A percentile compares a stretch with the other conserved stretches of the same genome.
Evolutionary conservation across 2,329 filamentous ascomycete genomes (phyloP).

Genomic region (Hypoxylon sp.): DNA sequence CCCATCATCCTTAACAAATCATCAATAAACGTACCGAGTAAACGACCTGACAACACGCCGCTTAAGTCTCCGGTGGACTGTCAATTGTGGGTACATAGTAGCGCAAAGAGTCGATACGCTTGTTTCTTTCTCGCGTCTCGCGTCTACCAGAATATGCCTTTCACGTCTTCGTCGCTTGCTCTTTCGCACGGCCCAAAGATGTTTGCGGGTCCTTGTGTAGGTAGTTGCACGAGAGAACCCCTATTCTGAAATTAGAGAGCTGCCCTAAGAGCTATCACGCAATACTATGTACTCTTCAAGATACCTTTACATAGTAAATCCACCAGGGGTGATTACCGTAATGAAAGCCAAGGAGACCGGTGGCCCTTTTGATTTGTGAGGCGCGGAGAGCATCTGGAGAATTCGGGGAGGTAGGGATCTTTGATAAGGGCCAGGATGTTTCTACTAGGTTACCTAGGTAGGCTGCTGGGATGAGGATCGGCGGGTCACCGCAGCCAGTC

Average conservation of each 20-base stretch:
- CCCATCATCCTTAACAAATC: conserved; percentile 24
- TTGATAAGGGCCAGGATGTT: conserved; percentile 13
- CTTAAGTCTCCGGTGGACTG: conserved; percentile 17
- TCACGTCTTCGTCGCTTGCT: background rate
- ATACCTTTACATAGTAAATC: too few species aligned
- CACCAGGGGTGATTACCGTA: conserved; percentile 12
- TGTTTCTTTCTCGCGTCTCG: background rate
- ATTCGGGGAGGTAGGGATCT: conserved; percentile 26
- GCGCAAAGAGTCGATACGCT: conserved; percentile 17
- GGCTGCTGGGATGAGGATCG: too few species aligned
- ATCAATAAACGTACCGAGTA: conserved; percentile 5
- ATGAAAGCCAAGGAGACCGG: conserved; percentile 15
- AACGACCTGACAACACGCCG: too few species aligned
- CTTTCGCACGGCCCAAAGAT: conserved; percentile 9
- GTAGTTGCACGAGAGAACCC: conserved; percentile 13
- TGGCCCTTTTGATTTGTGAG: conserved; percentile 22
- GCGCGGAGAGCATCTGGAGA: conserved; percentile 36
- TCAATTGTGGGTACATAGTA: conserved; percentile 29
- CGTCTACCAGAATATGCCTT: background rate
- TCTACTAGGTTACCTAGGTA: too few species aligned
- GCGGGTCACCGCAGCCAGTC: conserved; percentile 29
- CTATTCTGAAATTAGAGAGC: background rate
- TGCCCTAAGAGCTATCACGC: background rate
- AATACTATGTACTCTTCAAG: too few species aligned
- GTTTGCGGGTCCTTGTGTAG: background rate